A percentile compares a stretch with the other conserved stretches of the same genome.
Evolutionary conservation across 2,329 filamentous ascomycete genomes (phyloP).

Genomic region (Dryadomyces quercus-mongolicae): DNA sequence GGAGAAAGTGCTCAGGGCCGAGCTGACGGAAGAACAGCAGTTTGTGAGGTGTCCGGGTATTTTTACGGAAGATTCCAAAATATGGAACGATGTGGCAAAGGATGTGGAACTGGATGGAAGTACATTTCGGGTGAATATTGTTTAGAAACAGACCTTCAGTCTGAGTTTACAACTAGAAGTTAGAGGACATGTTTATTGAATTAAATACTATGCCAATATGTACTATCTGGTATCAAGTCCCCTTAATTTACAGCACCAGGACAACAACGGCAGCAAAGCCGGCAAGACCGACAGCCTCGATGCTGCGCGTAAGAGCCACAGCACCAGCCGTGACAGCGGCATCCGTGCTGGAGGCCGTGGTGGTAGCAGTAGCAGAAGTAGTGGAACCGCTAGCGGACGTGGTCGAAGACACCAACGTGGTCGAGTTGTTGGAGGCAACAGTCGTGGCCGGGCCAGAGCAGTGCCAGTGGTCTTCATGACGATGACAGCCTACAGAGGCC

Average conservation of each 20-base stretch:
- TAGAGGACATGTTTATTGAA: too few relatives aligned
- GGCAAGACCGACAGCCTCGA: neutral
- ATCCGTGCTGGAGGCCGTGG: neutral
- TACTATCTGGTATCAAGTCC: too few relatives aligned
- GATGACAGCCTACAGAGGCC: slow-evolving; percentile 21
- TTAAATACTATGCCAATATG: too few relatives aligned
- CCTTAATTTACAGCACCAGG: neutral
- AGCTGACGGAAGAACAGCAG: too few relatives aligned
- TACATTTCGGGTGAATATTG: too few relatives aligned
- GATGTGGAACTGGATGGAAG: neutral
- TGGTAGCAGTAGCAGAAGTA: neutral
- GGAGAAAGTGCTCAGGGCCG: too few relatives aligned
- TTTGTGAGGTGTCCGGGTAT: too few relatives aligned
- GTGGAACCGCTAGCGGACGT: neutral
- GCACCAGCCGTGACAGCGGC: neutral
- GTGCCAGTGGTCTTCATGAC: slow-evolving; percentile 28
- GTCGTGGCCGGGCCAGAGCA: slow-evolving; percentile 7
- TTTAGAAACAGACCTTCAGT: too few relatives aligned
- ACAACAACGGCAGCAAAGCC: neutral
- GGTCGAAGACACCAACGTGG: neutral
- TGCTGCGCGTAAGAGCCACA: neutral
- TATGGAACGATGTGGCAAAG: neutral
- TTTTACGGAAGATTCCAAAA: too few relatives aligned
- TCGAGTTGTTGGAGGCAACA: neutral
- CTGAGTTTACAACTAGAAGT: too few relatives aligned